phyloP scores from a whole-genome alignment of 2,329 filamentous ascomycete species.

The Lachnellula subtilissima region DNA sequence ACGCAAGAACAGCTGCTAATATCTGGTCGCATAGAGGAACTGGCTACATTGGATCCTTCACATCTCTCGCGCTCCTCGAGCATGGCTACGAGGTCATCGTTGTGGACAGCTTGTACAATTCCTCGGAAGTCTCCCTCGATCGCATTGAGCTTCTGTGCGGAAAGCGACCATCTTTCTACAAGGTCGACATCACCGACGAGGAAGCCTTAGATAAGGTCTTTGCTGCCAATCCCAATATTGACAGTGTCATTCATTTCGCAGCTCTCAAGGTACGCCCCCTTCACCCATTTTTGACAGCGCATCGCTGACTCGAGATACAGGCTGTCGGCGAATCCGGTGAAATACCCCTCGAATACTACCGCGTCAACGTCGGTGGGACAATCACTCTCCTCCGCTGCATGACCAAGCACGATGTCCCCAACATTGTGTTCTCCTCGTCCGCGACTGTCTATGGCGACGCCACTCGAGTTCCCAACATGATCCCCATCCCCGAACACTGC shows the following conservation, averaged over 20 bases:
- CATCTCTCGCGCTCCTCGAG: slow-evolving; percentile 82
- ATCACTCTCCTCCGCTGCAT: slow-evolving; percentile 82
- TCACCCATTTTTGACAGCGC: slow-evolving; percentile 4
- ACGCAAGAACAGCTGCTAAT: slow-evolving; percentile 17
- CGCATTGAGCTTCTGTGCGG: slow-evolving; percentile 92
- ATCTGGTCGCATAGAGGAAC: slow-evolving; percentile 64
- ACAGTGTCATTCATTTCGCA: slow-evolving; percentile 98
- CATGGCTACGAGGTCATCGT: slow-evolving; percentile 96
- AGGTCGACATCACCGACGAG: slow-evolving; percentile 85
- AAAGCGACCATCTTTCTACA: slow-evolving; percentile 78
- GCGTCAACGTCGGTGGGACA: slow-evolving; percentile 91
- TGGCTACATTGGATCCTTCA: slow-evolving; percentile 99
- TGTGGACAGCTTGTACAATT: slow-evolving; percentile 96
- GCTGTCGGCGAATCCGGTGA: slow-evolving; percentile 93
- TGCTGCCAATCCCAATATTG: slow-evolving; percentile 81
- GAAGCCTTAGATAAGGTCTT: slow-evolving; percentile 81
- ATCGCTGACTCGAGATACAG: slow-evolving; percentile 39
- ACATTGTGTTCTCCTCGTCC: slow-evolving; percentile 98
- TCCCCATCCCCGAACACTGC: slow-evolving; percentile 95
- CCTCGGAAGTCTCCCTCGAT: slow-evolving; percentile 83
- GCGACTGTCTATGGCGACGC: slow-evolving; percentile 98
- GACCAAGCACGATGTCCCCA: slow-evolving; percentile 83
- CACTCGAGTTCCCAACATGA: slow-evolving; percentile 95
- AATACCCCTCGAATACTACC: slow-evolving; percentile 95
- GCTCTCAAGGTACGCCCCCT: slow-evolving; percentile 73